phyloP scores from a whole-genome alignment of 768 basidiomycete species.

The Tylopilus sp. region DNA sequence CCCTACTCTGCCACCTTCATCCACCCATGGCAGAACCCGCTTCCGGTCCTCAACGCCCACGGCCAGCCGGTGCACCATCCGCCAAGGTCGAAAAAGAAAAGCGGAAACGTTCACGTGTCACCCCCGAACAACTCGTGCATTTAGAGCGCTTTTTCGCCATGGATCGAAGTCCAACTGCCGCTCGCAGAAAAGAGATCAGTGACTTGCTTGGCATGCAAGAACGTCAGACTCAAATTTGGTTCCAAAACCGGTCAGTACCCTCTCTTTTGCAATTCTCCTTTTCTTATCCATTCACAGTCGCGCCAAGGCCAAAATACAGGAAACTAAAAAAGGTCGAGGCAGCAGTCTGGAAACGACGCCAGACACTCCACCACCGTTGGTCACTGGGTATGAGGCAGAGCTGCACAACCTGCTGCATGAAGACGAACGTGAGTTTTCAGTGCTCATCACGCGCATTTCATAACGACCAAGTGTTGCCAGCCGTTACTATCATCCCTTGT shows the following conservation, averaged over 20 bases:
- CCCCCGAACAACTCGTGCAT: conserved; percentile 73
- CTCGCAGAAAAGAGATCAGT: conserved; percentile 69
- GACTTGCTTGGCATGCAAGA: conserved; percentile 77
- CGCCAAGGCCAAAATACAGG: conserved; percentile 75
- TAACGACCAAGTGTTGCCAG: conserved; percentile 32
- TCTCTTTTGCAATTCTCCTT: background rate
- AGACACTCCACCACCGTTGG: conserved; percentile 49
- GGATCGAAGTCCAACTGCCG: conserved; percentile 71
- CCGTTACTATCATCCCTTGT: conserved; percentile 74
- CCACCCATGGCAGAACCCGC: conserved; percentile 30
- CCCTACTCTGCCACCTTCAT: conserved; percentile 25
- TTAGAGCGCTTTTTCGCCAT: conserved; percentile 66
- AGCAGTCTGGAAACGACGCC: conserved; percentile 38
- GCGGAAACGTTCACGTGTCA: conserved; percentile 75
- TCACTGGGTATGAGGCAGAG: conserved; percentile 53
- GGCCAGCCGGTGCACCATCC: conserved; percentile 22
- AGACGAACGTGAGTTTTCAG: conserved; percentile 58
- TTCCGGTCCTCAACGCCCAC: conserved; percentile 36
- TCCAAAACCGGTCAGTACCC: conserved; percentile 63
- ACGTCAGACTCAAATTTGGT: conserved; percentile 88
- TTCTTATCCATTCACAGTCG: conserved; percentile 43
- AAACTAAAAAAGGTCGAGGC: conserved; percentile 47
- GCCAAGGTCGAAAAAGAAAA: conserved; percentile 48
- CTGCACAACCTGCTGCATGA: conserved; percentile 69
- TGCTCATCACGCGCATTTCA: background rate